Percentiles rank a stretch among this genome's conserved stretches.
phyloP scores from a whole-genome alignment of 2,329 filamentous ascomycete species.

The Penicillium decumbens region DNA sequence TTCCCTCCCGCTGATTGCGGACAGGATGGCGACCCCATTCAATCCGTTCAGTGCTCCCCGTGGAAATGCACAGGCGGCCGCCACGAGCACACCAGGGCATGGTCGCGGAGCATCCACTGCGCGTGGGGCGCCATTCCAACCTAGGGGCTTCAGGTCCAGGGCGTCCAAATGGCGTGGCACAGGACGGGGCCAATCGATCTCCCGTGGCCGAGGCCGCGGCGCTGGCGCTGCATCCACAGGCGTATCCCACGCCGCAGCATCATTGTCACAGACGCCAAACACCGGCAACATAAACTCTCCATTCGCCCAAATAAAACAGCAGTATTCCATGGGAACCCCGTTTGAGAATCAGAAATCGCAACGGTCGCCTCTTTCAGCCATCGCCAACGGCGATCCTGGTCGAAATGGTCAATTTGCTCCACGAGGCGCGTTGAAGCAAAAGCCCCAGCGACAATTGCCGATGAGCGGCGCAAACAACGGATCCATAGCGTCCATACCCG shows the following conservation, averaged over 20 bases:
- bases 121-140: slow-evolving; percentile 14
- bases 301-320: slow-evolving; percentile 25
- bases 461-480: slow-evolving; percentile 6
- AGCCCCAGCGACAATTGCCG: slow-evolving; percentile 12
- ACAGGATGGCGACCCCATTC: slow-evolving; percentile 31
- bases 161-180: slow-evolving; percentile 21
- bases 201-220: slow-evolving; percentile 20
- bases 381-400: slow-evolving; percentile 13
- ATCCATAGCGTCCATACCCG: slow-evolving; percentile 8
- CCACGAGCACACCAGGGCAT: slow-evolving; percentile 21
- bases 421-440: neutral
- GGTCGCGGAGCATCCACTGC: slow-evolving; percentile 23
- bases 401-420: slow-evolving; percentile 8
- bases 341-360: slow-evolving; percentile 16
- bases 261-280: neutral
- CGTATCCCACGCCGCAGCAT: slow-evolving; percentile 8
- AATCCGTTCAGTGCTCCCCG: slow-evolving; percentile 29
- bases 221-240: slow-evolving; percentile 17
- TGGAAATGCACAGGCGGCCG: slow-evolving; percentile 20
- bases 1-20: slow-evolving; percentile 22
- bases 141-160: slow-evolving; percentile 18
- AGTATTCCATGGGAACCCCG: slow-evolving; percentile 11
- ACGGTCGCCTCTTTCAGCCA: slow-evolving; percentile 21
- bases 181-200: slow-evolving; percentile 17
- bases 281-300: slow-evolving; percentile 17